Evolutionary conservation across 179 eudicot species (phyloP), one percentile per base, ranked within the genome.

Genomic region (Silene vulgaris): DNA sequence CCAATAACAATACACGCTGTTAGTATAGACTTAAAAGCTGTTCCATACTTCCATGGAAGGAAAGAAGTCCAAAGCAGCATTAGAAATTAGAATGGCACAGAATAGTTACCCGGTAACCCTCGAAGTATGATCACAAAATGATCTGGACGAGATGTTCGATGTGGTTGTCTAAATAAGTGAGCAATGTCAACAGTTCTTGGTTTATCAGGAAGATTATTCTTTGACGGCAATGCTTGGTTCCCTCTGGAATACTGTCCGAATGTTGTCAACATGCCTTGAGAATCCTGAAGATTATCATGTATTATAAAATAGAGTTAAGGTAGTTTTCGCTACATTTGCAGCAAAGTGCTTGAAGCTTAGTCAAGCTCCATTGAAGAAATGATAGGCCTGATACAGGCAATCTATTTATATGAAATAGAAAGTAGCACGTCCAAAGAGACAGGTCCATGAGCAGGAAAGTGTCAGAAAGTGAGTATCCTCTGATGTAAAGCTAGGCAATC

Each of bases 91-190:
- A 13, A 50, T 23, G 20, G 74, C 74, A 37, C 65, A 45, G 8
- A 67, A 73, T 4, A 52, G 29, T 21, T 77, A 95, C 99, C 99
- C 84, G 99, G 97, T 85, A 95, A 90, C 26, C 99, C 99, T n/a
- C 99, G 95, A 30, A 95, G 90, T 79, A 95, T 89, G 59, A 95
- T 81, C 74, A 95, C 99, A 40, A 95, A 83, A 88, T 89, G 97
- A 88, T 90, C 96, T 52, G 99, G 96, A 66, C 99, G 97, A 40
- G 82, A 84, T 71, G 88, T 87, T 82, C 99, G 92, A 79, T 90
- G 88, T 65, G 97, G 99, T 69, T 84, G 90, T 82, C 86, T 92
- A 75, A 95, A 85, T 79, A 95, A 84, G 56, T 82, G 90, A 32
- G 89, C 80, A 77, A 88, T 96, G 82, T 95, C 93, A 79, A 89